These are phyloP conservation scores for Bipolaris cookei DNA, from an alignment of 2,329 filamentous ascomycete species.

Conservation along the genomic window DNA sequence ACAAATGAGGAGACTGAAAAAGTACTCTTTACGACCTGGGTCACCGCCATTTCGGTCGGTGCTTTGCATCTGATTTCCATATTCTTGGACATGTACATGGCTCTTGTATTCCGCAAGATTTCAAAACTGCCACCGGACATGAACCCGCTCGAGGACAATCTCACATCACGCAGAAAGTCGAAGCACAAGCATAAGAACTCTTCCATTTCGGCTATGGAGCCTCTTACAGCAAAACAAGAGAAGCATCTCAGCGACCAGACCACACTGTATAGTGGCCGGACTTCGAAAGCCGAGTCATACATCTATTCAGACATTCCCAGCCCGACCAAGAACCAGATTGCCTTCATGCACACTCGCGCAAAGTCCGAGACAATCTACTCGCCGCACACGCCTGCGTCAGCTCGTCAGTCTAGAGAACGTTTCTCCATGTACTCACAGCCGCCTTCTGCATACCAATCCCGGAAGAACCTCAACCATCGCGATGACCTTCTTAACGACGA, in stretches of 20 bases:
- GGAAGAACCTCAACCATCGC: constrained; percentile 45
- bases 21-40: constrained; percentile 72
- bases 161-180: constrained; percentile 70
- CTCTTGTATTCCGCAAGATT: constrained; percentile 81
- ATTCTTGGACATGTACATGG: constrained; percentile 74
- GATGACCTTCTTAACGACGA: constrained; percentile 39
- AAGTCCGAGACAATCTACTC: constrained; percentile 63
- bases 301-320: constrained; percentile 38
- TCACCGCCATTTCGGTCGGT: constrained; percentile 67
- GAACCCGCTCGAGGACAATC: constrained; percentile 88
- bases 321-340: constrained; percentile 60
- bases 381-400: constrained; percentile 58
- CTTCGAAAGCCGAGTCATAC: constrained; percentile 39
- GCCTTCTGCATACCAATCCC: constrained; percentile 46
- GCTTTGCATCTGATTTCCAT: constrained; percentile 75
- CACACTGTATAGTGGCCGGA: constrained; percentile 48
- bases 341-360: constrained; percentile 83
- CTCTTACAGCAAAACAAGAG: constrained; percentile 59
- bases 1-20: constrained; percentile 61
- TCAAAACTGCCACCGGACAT: constrained; percentile 84
- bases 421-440: constrained; percentile 54
- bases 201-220: constrained; percentile 54
- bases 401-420: constrained; percentile 60
- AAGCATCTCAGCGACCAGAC: constrained; percentile 64
- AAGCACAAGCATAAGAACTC: constrained; percentile 77